Base-by-base conservation (phyloP, 805 yeast genomes). In the Metschnikowia amazonensis region DNA sequence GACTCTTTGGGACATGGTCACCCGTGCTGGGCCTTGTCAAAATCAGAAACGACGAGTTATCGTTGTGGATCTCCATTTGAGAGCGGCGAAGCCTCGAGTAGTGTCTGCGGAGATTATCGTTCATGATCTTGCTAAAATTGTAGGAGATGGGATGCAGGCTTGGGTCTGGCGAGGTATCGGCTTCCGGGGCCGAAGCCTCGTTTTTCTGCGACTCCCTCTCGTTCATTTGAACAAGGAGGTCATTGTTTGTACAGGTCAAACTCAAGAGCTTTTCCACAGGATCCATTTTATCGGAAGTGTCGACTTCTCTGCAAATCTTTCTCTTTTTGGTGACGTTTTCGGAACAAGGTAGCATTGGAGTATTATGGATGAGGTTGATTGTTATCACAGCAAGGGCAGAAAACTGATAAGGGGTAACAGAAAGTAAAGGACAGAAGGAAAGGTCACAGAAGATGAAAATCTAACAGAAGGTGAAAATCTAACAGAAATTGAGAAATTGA, bases 181-280 rank as follows among this genome's bases (percentile, higher is more conserved):
- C 8, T 3, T 42, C 46, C 21, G 38, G 6, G 17, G 36, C 35
- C 35, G 13, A n/a, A 8, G 25, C 18, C 11, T 37, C 24, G n/a
- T 29, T 31, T 4, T 31, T 33, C 36, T 14, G 39, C 5, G 42
- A 39, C 32, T 48, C 52, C 16, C 46, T 36, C 18, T 47, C 56
- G 44, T 61, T 67, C 45, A 62, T 51, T 36, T 58, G 58, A 43
- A 59, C 55, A 42, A 67, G 58, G 32, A 66, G 61, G 48, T 67
- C 73, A 30, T 53, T 58, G 45, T 65, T 59, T 21, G 55, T 46
- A 43, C 57, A 64, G 9, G 70, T 60, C 44, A 68, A 63, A 45
- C 70, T 64, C 41, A 70, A 57, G 29, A 71, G 60, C 48, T 62
- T 69, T 51, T 70, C 73, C 42, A 71, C 74, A 5, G 75, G 76